Evolutionary conservation across 2,329 filamentous ascomycete species (phyloP), one percentile per base, ranked within the genome.

Genomic region (Pyricularia grisea): DNA sequence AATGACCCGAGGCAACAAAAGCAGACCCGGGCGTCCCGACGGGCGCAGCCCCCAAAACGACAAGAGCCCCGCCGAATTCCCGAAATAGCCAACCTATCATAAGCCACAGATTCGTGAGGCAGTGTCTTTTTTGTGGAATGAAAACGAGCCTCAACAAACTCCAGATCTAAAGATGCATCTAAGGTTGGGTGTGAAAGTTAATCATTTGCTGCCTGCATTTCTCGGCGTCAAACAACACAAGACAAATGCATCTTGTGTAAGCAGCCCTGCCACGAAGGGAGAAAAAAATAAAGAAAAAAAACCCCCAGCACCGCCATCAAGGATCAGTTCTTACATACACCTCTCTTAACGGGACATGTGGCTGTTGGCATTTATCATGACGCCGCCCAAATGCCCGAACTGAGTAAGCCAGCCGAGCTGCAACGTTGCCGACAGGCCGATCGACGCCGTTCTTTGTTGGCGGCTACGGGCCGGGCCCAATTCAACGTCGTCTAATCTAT

Each of bases 71-170:
- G 14, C 25, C 60, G 3, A 28, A 30, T 63, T 27, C 60, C 25
- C 3, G 60, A 63, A 63, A 63, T 63, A 63, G 60, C 60, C 27
- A 31, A 12, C 60, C 60, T 63, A 63, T 63, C 60, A 63, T 20
- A 63, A 28, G 58, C 58, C 58, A 25, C 23, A 5, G 14, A 61
- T 61, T 28, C 58, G 42, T 55, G 23, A 61, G 23, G 23, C 58
- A 28, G 25, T 61, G 58, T 25, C 23, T 17, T 10, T 28, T 28
- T 28, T 63, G 60, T 55, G 42, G 17, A 20, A 63, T 28, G 60
- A 63, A 63, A 61, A 61, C 23, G 58, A 63, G 60, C 60, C 60
- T 63, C 60, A 63, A 63, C 60, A 63, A 63, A 63, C 60, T 30
- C 42, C 17, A 55, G 42, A 55, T 55, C 42, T 55, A 55, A 9